phyloP scores from a whole-genome alignment of 352 stramenopile species.

The Globisporangium apiculatum region DNA sequence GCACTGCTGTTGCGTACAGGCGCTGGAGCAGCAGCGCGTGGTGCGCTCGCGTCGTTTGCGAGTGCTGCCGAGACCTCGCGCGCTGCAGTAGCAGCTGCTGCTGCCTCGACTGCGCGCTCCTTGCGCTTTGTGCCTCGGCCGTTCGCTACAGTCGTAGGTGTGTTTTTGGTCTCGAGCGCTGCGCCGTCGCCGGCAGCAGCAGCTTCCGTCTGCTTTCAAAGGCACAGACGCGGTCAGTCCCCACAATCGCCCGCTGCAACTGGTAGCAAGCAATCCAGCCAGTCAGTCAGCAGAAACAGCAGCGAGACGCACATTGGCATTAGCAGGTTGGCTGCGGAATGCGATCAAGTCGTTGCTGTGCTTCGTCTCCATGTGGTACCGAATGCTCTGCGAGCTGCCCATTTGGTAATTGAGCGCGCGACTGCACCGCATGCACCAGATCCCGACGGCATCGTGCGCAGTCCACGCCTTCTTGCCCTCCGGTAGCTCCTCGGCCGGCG shows the following conservation, averaged over 20 bases:
- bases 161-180: neutral
- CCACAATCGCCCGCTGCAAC: no score
- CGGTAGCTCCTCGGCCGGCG: conserved; percentile 16
- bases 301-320: conserved; percentile 1
- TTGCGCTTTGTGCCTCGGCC: conserved; percentile 8
- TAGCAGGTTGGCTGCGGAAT: conserved; percentile 9
- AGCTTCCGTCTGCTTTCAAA: neutral
- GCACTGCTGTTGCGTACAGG: neutral
- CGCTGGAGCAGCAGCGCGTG: no score
- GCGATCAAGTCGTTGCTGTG: conserved; percentile 25
- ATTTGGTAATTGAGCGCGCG: conserved; percentile 33
- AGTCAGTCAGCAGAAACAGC: neutral
- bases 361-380: conserved; percentile 58
- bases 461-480: conserved; percentile 38
- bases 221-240: no score
- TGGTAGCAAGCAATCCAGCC: neutral
- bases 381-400: conserved; percentile 46
- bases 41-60: neutral
- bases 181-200: neutral
- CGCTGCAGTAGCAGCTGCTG: neutral
- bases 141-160: neutral
- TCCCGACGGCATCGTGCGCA: conserved; percentile 33
- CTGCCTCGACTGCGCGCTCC: neutral
- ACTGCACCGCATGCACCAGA: conserved; percentile 38
- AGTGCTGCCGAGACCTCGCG: neutral